Conservation (phyloP, 2,329 filamentous ascomycete genomes). For the Davidsoniella neocaledoniae region DNA sequence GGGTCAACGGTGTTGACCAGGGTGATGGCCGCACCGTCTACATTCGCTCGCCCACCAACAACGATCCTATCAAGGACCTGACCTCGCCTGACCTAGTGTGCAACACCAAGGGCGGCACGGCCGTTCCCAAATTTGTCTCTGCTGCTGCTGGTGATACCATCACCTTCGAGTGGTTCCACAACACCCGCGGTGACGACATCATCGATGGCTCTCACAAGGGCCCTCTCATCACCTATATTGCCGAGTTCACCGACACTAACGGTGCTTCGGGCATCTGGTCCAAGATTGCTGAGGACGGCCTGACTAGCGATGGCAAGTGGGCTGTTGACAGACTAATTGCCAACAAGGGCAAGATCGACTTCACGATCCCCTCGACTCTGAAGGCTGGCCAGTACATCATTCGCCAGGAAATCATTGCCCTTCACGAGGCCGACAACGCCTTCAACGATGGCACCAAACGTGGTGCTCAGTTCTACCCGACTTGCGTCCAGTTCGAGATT, state of each 20-base stretch:
- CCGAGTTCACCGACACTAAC: slow-evolving; percentile 24
- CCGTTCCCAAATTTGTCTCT: slow-evolving; percentile 23
- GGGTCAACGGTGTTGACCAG: slow-evolving; percentile 29
- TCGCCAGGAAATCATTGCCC: slow-evolving; percentile 38
- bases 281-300: slow-evolving; percentile 24
- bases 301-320: slow-evolving; percentile 24
- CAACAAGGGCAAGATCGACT: slow-evolving; percentile 31
- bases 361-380: slow-evolving; percentile 29
- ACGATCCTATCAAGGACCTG: slow-evolving; percentile 29
- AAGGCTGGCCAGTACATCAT: slow-evolving; percentile 35
- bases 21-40: slow-evolving; percentile 25
- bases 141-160: slow-evolving; percentile 32
- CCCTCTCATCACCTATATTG: slow-evolving; percentile 36
- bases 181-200: slow-evolving; percentile 33
- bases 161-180: slow-evolving; percentile 33
- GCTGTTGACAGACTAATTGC: slow-evolving; percentile 28
- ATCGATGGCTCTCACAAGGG: slow-evolving; percentile 36
- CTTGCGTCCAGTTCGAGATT: slow-evolving; percentile 33
- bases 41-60: slow-evolving; percentile 28
- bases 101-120: slow-evolving; percentile 25
- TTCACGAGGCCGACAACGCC: slow-evolving; percentile 27
- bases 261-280: slow-evolving; percentile 35
- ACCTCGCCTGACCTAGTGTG: slow-evolving; percentile 25
- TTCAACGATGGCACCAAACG: slow-evolving; percentile 23
- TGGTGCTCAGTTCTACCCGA: slow-evolving; percentile 31